Percentiles rank a stretch among this genome's conserved stretches.
phyloP scores from a whole-genome alignment of 176 grass and related monocot genomes.

The Eragrostis nindensis region DNA sequence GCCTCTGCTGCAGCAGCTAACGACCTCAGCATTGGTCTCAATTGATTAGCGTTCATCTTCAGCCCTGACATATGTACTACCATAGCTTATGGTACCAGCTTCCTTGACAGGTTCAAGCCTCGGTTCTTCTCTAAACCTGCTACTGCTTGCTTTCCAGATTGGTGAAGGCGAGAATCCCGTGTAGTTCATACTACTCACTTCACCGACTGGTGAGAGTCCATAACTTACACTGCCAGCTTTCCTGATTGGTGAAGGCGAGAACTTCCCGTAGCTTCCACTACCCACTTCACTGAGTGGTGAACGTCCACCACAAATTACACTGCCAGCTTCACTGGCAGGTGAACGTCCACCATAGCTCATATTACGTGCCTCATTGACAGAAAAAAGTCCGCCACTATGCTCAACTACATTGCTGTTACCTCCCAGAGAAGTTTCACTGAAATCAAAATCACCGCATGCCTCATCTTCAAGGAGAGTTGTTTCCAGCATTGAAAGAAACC shows the following conservation, averaged over 20 bases:
- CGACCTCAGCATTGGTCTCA: background rate
- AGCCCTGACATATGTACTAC: background rate
- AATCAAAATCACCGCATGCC: background rate
- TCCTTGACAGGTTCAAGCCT: background rate
- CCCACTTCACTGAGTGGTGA: background rate
- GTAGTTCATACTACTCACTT: too few species aligned
- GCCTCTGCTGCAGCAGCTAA: too few species aligned
- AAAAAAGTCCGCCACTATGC: background rate
- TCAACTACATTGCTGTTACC: background rate
- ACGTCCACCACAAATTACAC: background rate
- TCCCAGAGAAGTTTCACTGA: background rate
- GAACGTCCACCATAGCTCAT: background rate
- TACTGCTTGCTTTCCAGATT: too few species aligned
- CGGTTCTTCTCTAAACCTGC: background rate
- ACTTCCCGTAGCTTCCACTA: background rate
- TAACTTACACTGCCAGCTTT: background rate
- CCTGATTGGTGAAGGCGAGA: background rate
- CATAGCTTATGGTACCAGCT: too few species aligned
- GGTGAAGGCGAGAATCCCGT: too few species aligned
- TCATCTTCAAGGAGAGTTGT: background rate
- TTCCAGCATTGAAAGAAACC: background rate
- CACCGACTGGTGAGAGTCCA: too few species aligned
- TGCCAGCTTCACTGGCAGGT: slow-evolving; percentile 10
- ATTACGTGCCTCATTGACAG: background rate
- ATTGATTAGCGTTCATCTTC: background rate